Percentiles rank a stretch among this genome's conserved stretches.
Evolutionary conservation across 495 filamentous ascomycete species (phyloP).

Genomic region (Penicillium cosmopolitanum): DNA sequence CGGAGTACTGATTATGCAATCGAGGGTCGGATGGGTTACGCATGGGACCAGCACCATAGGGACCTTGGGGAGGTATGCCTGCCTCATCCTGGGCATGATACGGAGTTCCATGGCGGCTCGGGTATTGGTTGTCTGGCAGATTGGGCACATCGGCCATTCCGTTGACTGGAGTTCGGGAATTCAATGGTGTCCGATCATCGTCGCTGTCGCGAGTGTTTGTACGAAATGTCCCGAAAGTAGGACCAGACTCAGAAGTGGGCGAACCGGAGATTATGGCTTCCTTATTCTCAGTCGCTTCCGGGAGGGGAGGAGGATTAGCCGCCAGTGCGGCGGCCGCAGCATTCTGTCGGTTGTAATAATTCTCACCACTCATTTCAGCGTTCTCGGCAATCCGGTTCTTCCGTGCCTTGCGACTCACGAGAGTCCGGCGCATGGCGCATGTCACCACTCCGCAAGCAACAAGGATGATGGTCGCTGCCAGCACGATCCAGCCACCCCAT

Average conservation of each 20-base stretch:
- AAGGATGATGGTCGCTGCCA: conserved; percentile 87
- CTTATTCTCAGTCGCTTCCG: conserved; percentile 47
- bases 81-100: conserved; percentile 65
- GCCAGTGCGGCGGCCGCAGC: conserved; percentile 45
- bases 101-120: conserved; percentile 30
- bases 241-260: conserved; percentile 58
- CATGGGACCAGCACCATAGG: conserved; percentile 43
- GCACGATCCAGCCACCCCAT: conserved; percentile 95
- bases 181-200: conserved; percentile 86
- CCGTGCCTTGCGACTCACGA: conserved; percentile 88
- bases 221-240: conserved; percentile 81
- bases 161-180: conserved; percentile 53
- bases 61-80: conserved; percentile 55
- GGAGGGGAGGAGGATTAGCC: conserved; percentile 42
- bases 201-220: conserved; percentile 62
- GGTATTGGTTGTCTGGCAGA: conserved; percentile 27
- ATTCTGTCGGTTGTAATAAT: conserved; percentile 79
- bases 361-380: conserved; percentile 91
- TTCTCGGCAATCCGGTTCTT: conserved; percentile 92
- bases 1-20: conserved; percentile 62
- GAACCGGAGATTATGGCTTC: conserved; percentile 56
- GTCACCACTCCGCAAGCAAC: conserved; percentile 82
- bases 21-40: conserved; percentile 51
- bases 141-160: conserved; percentile 34
- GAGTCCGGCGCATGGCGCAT: conserved; percentile 94